Base-by-base conservation (phyloP, 805 yeast genomes). In the Jamesozyma rosinii region DNA sequence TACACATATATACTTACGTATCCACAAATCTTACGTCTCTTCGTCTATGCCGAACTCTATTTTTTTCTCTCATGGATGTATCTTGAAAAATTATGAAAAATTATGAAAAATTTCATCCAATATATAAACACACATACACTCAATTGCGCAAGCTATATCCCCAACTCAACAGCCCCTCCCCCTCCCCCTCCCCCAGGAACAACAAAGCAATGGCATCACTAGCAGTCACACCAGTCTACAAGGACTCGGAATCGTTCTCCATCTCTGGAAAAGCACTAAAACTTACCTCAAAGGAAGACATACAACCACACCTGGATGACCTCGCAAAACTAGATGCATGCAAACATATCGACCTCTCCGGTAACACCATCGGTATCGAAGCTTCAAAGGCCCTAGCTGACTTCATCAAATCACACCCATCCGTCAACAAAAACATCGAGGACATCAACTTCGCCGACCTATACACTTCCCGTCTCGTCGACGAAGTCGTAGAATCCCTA, bases 301-400 rank as follows among this genome's bases (percentile, higher is more conserved):
- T 89, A 47, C 72, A 76, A 54, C 81, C 84, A n/a, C 74, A 77
- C 54, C 61, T 84, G 19, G 73, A 73, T 13, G 83, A 79, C 49
- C 69, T 92, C 44, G 57, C 63, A 20, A 56, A 52, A 37, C 44
- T 62, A 34, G 44, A 49, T 22, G 63, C 52, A 39, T 55, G 65
- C 32, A 75, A 72, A 32, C 78, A 76, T 53, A 69, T 89, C 35
- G 94, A 87, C 62, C 71, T 92, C 44, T 80, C 89, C 6, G 99
- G 99, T 50, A 92, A 90, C 68, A 89, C 98, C 26, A 79, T 89
- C 49, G 96, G 97, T 45, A 81, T 88, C 45, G 95, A 80, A 37
- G 95, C 97, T 4, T 83, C 95, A 30, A 71, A 75, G 54, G 74
- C 75, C 21, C 66, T 92, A 40, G 85, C 90, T 32, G 69, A 74